A percentile compares a stretch with the other conserved stretches of the same genome.
Conservation (phyloP, 2,329 filamentous ascomycete species). For the Cladosporium phlei region DNA sequence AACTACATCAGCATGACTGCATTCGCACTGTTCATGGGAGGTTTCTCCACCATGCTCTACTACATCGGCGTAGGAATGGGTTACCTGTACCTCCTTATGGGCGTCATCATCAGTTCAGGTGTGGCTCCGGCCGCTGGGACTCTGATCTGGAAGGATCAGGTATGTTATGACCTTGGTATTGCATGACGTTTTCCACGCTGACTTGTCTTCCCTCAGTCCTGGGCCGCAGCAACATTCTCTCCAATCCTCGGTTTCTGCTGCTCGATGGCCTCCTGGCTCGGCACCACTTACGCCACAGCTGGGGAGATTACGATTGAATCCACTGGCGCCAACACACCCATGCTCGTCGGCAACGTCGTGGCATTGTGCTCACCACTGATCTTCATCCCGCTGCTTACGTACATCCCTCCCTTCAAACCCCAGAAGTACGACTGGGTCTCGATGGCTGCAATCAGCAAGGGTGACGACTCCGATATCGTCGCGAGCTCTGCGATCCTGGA, state of each 20-base stretch:
- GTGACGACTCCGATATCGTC: constrained; percentile 68
- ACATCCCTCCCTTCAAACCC: constrained; percentile 51
- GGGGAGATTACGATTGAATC: constrained; percentile 64
- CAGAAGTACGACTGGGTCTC: constrained; percentile 80
- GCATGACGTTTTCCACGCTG: neutral
- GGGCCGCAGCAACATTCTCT: constrained; percentile 62
- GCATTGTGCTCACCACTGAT: constrained; percentile 70
- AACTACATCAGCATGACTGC: constrained; percentile 68
- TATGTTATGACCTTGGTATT: constrained; percentile 20
- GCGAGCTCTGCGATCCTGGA: constrained; percentile 56
- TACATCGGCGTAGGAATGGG: constrained; percentile 70
- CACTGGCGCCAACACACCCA: constrained; percentile 73
- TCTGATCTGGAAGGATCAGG: constrained; percentile 72
- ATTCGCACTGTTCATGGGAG: constrained; percentile 72
- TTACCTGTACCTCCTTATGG: constrained; percentile 86
- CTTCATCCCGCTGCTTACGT: constrained; percentile 68
- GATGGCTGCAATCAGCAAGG: constrained; percentile 71
- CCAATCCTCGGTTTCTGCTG: constrained; percentile 66
- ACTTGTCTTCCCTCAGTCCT: constrained; percentile 58
- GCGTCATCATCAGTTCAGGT: constrained; percentile 79
- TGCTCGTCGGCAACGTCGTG: constrained; percentile 79
- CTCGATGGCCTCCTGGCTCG: constrained; percentile 68
- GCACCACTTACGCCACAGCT: constrained; percentile 64
- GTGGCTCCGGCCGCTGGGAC: constrained; percentile 71
- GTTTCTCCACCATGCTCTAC: constrained; percentile 23